Conservation (phyloP, 163 green algal species). For the Coccomyxa subellipsoidea region DNA sequence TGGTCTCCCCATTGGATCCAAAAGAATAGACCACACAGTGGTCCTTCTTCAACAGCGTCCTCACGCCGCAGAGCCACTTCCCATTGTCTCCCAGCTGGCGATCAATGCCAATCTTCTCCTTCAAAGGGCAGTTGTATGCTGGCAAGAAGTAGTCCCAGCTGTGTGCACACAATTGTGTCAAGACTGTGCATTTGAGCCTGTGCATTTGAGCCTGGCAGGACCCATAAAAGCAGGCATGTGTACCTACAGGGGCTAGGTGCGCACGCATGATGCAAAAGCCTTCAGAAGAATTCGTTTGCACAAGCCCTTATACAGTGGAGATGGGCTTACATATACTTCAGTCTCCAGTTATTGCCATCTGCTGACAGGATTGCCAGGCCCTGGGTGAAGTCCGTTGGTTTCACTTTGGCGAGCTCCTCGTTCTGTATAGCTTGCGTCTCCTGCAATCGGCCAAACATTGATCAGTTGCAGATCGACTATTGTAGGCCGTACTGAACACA, state of each 20-base stretch:
- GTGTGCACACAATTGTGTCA: not conserved
- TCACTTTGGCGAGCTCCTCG: not conserved
- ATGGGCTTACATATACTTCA: not conserved
- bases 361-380: not conserved
- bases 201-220: not conserved
- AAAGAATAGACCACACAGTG: conserved; percentile 12
- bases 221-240: not conserved
- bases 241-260: no score
- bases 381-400: not conserved
- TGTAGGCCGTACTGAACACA: not conserved
- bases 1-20: conserved; percentile 6
- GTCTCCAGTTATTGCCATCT: not conserved
- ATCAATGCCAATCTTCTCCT: conserved; percentile 10
- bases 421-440: not conserved
- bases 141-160: not conserved
- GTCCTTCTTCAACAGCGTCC: not conserved
- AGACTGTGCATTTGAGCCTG: not conserved
- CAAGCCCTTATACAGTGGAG: no score
- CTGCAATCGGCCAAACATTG: not conserved
- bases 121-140: not conserved
- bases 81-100: not conserved
- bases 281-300: no score
- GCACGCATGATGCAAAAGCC: no score
- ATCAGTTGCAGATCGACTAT: not conserved
- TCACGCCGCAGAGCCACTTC: conserved; percentile 17